Evolutionary conservation across 305 asterid species (phyloP), one percentile per base, ranked within the genome.

Genomic region (Solanum hybrid): DNA sequence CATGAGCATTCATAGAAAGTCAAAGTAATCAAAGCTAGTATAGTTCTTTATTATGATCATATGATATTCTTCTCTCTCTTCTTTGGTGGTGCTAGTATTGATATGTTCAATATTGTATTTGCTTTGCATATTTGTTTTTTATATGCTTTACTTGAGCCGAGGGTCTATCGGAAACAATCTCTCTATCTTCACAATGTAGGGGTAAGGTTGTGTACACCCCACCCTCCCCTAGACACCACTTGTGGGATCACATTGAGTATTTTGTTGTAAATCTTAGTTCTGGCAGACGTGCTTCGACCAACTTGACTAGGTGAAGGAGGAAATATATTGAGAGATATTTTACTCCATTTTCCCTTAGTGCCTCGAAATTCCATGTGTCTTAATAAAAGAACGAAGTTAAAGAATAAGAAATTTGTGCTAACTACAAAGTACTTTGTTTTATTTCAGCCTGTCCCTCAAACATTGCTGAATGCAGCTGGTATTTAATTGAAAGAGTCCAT

Each of bases 401-500:
- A 11, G 33, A 22, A 28, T 28, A 16, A 29, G 37, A 82, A 82
- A 11, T 2, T 29, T 83, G 18, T 46, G 26, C 71, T 82, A 16
- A 82, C 28, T 29, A 29, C 37, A 46, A 46, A 46, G 74, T 83
- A 42, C 73, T 81, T 81, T 69, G 31, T 69, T 69, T 83, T 83
- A 28, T 83, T 83, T 84, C 74, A 84, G 87, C 26, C 28, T 10
- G 28, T 46, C 37, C 40, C 29, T 46, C 16, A 14, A 46, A 9
- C 18, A 29, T 9, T 29, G 28, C 74, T 8, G 29, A 29, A 18
- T 28, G 89, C 89, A 87, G 31, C 31, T 31, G 87, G 61, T 85
- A 31, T 79, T 64, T 77, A 35, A 64, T 89, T 81, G 61, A 89
- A 88, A 46, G 67, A 57, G 89, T 85, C 74, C 35, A 46, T 77